Evolutionary conservation across 768 basidiomycete species (phyloP), one percentile per base, ranked within the genome.

Genomic region (Fibroporia radiculosa): DNA sequence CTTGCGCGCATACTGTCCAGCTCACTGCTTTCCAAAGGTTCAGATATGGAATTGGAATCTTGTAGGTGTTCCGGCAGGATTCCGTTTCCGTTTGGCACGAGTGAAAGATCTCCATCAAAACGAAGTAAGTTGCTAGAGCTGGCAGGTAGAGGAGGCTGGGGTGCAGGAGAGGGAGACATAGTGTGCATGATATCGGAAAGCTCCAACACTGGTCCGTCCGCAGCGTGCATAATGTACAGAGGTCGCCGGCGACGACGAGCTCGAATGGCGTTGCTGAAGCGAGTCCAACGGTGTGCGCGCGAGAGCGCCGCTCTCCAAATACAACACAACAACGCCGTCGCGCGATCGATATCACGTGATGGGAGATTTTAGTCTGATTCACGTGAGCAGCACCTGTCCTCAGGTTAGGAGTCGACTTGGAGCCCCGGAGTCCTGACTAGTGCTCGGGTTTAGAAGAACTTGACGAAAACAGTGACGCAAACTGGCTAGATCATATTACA

Each of bases 151-250:
- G 48, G 40, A 3, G 40, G 23, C 7, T 43, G 48, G 35, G 69
- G 67, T 0, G 61, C 59, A 19, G 76, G 78, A 1, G 74, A 71
- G 3, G 77, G 72, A 10, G 78, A 74, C 59, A 74, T 68, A 25
- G 68, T 55, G 48, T 76, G 73, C 45, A 79, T 69, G 32, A 78
- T 73, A 49, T 81, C 80, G 27, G 73, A 75, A 36, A 82, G 65
- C 6, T 70, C 66, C 22, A 80, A 67, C 7, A 68, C 58, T 66
- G 35, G 68, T 19, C 47, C 61, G 41, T 66, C 70, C 13, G 59
- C 55, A 45, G 49, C 58, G 63, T 42, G 26, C 35, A 47, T 49
- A 20, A 22, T 28, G 31, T n/a, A 14, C 22, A 35, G 22, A 27
- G 14, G 26, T 4, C 40, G 7, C 4, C 23, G n/a, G 40, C 23